Evolutionary conservation across 495 filamentous ascomycete species (phyloP).

Genomic region (Penicillium paradoxum): DNA sequence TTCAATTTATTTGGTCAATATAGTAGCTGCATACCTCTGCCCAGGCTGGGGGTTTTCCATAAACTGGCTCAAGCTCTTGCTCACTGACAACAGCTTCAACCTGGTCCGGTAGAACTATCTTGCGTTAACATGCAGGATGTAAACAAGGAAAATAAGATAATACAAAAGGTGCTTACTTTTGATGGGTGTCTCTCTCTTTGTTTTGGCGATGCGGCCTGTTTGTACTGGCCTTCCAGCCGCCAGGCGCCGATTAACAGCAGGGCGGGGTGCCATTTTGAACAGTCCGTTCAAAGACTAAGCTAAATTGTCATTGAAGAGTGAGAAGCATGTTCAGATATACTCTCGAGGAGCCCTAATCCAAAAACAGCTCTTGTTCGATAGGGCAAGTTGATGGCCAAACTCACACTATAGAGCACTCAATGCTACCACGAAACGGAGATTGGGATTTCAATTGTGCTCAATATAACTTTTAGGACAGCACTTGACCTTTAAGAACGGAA

Average conservation of each 20-base stretch:
- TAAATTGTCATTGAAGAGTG: not conserved
- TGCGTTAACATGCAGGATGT: not conserved
- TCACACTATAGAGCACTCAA: not conserved
- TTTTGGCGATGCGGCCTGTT: not conserved
- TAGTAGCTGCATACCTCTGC: constrained; percentile 37
- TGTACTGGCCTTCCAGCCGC: not conserved
- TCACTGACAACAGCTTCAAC: not conserved
- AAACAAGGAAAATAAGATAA: not conserved
- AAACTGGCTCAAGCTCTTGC: constrained; percentile 8
- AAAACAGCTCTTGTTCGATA: not conserved
- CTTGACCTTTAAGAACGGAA: not conserved
- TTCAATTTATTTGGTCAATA: not conserved
- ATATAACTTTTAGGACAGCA: not conserved
- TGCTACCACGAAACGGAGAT: not conserved
- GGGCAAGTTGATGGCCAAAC: not conserved
- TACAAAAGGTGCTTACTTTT: not conserved
- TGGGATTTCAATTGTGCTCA: not conserved
- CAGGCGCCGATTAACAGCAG: not conserved
- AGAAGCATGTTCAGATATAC: not conserved
- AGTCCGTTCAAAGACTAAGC: not conserved
- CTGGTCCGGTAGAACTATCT: not conserved
- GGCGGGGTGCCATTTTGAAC: not conserved
- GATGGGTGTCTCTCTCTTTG: not conserved
- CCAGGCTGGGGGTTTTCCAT: constrained; percentile 51
- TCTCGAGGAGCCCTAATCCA: not conserved